Percentiles rank a stretch among this genome's conserved stretches.
Conservation (phyloP, 163 green algal species). For the Scenedesmus sp. region DNA sequence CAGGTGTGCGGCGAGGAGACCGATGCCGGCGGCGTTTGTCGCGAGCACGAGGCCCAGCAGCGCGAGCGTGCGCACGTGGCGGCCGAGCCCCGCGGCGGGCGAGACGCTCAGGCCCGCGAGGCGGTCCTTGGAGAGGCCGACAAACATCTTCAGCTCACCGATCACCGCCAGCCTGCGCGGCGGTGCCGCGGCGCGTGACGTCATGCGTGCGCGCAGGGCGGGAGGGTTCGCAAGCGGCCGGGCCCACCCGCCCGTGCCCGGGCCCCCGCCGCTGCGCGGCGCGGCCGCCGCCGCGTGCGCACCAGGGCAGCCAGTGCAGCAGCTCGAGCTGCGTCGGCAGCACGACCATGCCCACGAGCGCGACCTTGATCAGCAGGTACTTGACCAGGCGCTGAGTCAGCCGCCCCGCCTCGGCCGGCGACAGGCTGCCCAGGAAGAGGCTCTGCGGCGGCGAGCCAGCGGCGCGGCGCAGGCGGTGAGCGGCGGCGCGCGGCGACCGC, state of each 20-base stretch:
- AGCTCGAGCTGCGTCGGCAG: conserved; percentile 43
- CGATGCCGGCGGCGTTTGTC: conserved; percentile 33
- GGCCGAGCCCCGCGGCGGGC: background rate
- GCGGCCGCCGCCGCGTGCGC: background rate
- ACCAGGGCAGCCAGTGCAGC: conserved; percentile 57
- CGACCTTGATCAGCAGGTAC: conserved; percentile 54
- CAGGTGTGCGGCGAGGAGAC: conserved; percentile 39
- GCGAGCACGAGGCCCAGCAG: conserved; percentile 32
- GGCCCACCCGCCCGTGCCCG: too few species aligned
- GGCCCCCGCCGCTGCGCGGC: too few species aligned
- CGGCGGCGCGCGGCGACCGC: too few species aligned
- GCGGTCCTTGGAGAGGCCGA: conserved; percentile 54
- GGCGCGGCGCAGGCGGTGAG: too few species aligned
- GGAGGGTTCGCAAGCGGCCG: too few species aligned
- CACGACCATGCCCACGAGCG: conserved; percentile 52
- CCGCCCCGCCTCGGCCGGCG: conserved; percentile 27
- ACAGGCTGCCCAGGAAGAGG: conserved; percentile 58
- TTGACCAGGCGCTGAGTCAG: conserved; percentile 56
- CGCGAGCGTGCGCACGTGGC: conserved; percentile 45
- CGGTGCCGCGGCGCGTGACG: background rate
- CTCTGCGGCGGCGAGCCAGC: conserved; percentile 10
- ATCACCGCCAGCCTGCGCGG: conserved; percentile 54
- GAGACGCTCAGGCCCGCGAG: conserved; percentile 45
- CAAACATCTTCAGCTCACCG: conserved; percentile 58
- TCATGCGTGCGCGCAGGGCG: too few species aligned